Base-by-base conservation (phyloP, 108 stramenopile genomes). In the Nitzschia sp. region DNA sequence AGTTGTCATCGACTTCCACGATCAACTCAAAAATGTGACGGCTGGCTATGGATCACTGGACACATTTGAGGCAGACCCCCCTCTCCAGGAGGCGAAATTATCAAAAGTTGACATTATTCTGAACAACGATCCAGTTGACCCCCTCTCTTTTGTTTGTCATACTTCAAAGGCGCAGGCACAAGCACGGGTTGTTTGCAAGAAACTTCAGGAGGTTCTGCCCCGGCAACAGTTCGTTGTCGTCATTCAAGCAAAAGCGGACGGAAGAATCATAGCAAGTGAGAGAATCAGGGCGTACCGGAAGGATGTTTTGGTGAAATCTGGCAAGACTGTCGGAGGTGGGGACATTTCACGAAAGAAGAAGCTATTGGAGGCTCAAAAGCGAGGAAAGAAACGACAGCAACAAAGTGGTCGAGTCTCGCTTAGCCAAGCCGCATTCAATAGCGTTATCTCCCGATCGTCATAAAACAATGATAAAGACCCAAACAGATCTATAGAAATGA, bases 301-400 rank as follows among this genome's bases (percentile, higher is more conserved):
- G 69, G 98, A 99, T 69, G 99, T 99, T 0, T 71, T 98, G 44
- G 90, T 90, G 4, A 98, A 88, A 41, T 90, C 84, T 19, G 92
- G 90, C 2, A 99, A 99, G 63, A 85, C 86, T 0, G 97, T 99
- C 1, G 97, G 97, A 50, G 99, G 99, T 15, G 98, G 98, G 0
- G 99, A 99, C 74, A 79, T 97, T 31, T 80, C 94, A 22, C 73
- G 99, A 44, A 99, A 99, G 76, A 97, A 96, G 80, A 99, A 99
- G 75, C 85, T 99, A 8, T 71, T 98, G 17, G 96, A 99, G 77
- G 98, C 98, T 73, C 99, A 99, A 76, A 98, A 98, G 69, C 75
- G 82, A 48, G 99, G 99, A 36, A 99, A 99, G 88, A 97, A 97
- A 76, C 82, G 92, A 29, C 88, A 91, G 82, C 97, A 98, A 73